A percentile compares a stretch with the other conserved stretches of the same genome.
phyloP scores from a whole-genome alignment of 2,329 filamentous ascomycete species.

The Helotiales sp. region DNA sequence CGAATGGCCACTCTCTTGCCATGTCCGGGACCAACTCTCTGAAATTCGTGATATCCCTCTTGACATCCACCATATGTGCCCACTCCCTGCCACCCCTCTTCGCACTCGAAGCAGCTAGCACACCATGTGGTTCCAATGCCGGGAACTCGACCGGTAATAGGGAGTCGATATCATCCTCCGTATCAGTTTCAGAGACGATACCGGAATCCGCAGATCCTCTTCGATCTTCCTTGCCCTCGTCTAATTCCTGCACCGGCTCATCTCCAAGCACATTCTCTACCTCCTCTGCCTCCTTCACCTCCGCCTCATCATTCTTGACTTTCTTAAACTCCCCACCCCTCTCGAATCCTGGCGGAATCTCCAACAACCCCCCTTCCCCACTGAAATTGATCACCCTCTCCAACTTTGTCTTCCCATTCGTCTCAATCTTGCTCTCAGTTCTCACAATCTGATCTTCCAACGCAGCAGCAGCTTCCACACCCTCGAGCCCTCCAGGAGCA shows the following conservation, averaged over 20 bases:
- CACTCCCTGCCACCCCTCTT: constrained; percentile 82
- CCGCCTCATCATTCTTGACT: constrained; percentile 55
- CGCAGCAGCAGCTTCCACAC: constrained; percentile 81
- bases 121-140: constrained; percentile 80
- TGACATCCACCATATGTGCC: constrained; percentile 98
- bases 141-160: constrained; percentile 92
- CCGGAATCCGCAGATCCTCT: constrained; percentile 34
- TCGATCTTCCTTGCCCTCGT: constrained; percentile 35
- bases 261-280: constrained; percentile 64
- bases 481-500: constrained; percentile 84
- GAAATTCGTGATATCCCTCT: constrained; percentile 92
- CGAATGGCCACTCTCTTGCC: constrained; percentile 95
- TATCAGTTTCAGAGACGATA: constrained; percentile 41
- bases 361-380: constrained; percentile 73
- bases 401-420: constrained; percentile 55
- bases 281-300: constrained; percentile 65
- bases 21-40: constrained; percentile 91
- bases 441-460: constrained; percentile 74
- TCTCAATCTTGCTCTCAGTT: constrained; percentile 48
- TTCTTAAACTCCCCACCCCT: constrained; percentile 74
- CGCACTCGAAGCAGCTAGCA: constrained; percentile 68
- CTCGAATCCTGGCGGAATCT: constrained; percentile 77
- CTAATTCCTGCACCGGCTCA: constrained; percentile 37
- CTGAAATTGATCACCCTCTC: constrained; percentile 85
- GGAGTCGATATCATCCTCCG: constrained; percentile 73